A percentile compares a stretch with the other conserved stretches of the same genome.
These are phyloP conservation scores for Carex cristatella DNA, from an alignment of 176 grass and related monocot species.

Conservation along the genomic window DNA sequence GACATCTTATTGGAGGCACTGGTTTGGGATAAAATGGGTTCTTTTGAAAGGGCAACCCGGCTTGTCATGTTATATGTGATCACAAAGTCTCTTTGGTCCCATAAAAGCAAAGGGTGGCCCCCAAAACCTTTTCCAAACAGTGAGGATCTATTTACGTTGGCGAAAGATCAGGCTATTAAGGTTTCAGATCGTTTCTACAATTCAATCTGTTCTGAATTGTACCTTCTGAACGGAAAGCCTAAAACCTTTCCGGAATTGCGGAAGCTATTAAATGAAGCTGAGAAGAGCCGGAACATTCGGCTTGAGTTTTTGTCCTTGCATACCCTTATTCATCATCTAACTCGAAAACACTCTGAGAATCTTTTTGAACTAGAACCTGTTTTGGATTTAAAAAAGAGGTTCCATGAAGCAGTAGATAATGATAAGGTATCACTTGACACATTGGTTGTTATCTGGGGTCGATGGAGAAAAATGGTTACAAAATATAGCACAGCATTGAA, in stretches of 20 bases:
- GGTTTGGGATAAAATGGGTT: conserved; percentile 13
- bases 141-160: conserved; percentile 35
- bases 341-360: conserved; percentile 18
- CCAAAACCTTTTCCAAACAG: conserved; percentile 38
- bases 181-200: conserved; percentile 32
- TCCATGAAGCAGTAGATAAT: conserved; percentile 20
- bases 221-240: conserved; percentile 27
- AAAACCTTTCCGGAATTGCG: conserved; percentile 28
- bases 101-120: conserved; percentile 53
- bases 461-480: conserved; percentile 34
- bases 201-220: conserved; percentile 37
- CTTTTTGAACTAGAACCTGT: conserved; percentile 11
- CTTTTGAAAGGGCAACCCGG: conserved; percentile 5
- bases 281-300: conserved; percentile 34
- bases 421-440: conserved; percentile 38
- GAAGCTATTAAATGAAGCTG: conserved; percentile 30
- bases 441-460: conserved; percentile 36
- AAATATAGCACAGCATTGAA: conserved; percentile 19
- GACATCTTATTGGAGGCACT: conserved; percentile 23
- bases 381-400: background rate
- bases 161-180: conserved; percentile 30
- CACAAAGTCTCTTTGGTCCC: conserved; percentile 41
- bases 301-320: conserved; percentile 35
- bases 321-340: conserved; percentile 52
- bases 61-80: conserved; percentile 26